These are phyloP conservation scores for Daedaleopsis sinensis DNA, from an alignment of 768 basidiomycete genomes.

Conservation along the genomic window DNA sequence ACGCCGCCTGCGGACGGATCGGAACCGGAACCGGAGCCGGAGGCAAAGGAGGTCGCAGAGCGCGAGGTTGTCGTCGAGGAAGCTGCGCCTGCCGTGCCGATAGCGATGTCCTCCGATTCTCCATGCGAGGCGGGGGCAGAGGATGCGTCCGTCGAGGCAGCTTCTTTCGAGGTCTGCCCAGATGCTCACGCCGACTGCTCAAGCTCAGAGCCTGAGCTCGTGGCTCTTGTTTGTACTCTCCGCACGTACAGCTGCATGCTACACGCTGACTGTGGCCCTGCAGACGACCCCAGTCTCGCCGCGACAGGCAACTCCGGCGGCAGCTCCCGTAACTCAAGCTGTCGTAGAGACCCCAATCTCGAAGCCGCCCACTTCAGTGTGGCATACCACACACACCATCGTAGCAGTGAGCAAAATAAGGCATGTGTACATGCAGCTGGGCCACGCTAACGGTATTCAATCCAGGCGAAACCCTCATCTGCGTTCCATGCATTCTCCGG, in stretches of 20 bases:
- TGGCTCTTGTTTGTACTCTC: too few species aligned
- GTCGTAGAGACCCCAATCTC: not conserved
- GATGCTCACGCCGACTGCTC: not conserved
- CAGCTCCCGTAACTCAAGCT: not conserved
- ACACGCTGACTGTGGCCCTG: too few species aligned
- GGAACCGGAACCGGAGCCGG: not conserved
- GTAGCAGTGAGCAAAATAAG: conserved; percentile 2
- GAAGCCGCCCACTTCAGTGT: not conserved
- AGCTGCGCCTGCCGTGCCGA: not conserved
- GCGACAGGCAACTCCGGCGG: not conserved
- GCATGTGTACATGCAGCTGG: not conserved
- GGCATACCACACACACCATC: not conserved
- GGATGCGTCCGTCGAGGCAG: not conserved
- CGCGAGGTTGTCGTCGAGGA: not conserved
- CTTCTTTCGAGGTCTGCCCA: not conserved
- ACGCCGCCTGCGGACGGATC: conserved; percentile 14
- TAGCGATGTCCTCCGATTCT: not conserved
- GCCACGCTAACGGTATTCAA: too few species aligned
- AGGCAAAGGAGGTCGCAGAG: not conserved
- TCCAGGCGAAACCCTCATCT: conserved; percentile 25
- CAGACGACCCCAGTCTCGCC: not conserved
- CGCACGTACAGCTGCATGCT: too few species aligned
- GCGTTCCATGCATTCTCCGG: conserved; percentile 30
- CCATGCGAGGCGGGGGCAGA: not conserved
- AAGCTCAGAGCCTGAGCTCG: too few species aligned